Evolutionary conservation across 306 rosid genomes (phyloP), one percentile per base, ranked within the genome.

Genomic region (Echinosophora koreensis): DNA sequence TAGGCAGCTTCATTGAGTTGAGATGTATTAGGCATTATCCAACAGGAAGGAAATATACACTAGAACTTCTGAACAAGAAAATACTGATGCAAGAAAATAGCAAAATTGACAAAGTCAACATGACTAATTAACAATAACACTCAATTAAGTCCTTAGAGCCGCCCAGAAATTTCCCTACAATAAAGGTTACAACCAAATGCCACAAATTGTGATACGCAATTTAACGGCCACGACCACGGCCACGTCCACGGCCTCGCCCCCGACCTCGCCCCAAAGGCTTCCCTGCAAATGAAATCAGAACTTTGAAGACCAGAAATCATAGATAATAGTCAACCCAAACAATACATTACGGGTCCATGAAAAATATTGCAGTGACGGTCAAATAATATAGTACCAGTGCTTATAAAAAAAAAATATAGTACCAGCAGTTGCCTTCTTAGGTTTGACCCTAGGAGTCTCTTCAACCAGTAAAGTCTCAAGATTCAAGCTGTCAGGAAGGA

Each of bases 371-470:
- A 30, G 57, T n/a, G 47, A 50, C 58, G 72, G 59, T 57, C 41
- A 52, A 13, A 66, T 35, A 27, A 67, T 61, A 18, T 49, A 78
- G 52, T 86, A 91, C 98, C 98, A 17, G 98, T n/a, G n/a, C n/a
- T n/a, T n/a, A n/a, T n/a, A n/a, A n/a, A n/a, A n/a, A n/a, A n/a
- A n/a, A n/a, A 27, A 67, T 61, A 18, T 49, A 78, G 52, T 86
- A 91, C 98, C 98, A 17, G 98, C 98, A 82, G 97, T 90, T 44
- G 97, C 92, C 85, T 91, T 94, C 89, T 91, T 94, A 67, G 98
- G 98, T 84, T 94, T 94, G 84, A 94, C 92, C 79, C 97, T 82
- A 11, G 98, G 97, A 8, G 83, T 55, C 56, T 83, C 86, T 73
- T 83, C 86, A 78, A 83, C 86, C 68, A 83, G 77, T 54, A 83